Percentiles rank a stretch among this genome's conserved stretches.
Evolutionary conservation across 1,284 basidiomycete genomes (phyloP).

Genomic region (Leccinum laetum): DNA sequence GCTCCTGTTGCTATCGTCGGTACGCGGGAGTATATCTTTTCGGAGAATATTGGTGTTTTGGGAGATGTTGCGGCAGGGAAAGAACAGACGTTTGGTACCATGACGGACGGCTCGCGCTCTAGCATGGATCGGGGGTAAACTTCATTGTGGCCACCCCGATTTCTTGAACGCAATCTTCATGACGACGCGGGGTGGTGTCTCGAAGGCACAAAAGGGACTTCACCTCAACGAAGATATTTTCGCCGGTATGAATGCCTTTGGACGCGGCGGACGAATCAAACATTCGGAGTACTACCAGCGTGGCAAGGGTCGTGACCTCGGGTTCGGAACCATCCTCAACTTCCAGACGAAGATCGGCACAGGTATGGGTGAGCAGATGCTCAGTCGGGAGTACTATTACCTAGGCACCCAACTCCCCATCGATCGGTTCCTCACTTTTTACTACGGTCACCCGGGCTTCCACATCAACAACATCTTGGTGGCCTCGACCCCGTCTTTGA

Average conservation of each 20-base stretch:
- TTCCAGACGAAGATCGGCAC: conserved; percentile 99
- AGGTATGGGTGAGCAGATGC: conserved; percentile 99
- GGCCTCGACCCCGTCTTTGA: conserved; percentile 93
- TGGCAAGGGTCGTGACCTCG: conserved; percentile 99
- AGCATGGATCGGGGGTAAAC: conserved; percentile 97
- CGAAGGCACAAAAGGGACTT: conserved; percentile 98
- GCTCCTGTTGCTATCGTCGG: conserved; percentile 97
- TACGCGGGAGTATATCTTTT: conserved; percentile 99
- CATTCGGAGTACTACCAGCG: conserved; percentile 99
- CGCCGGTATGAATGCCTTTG: conserved; percentile 99
- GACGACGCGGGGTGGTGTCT: conserved; percentile 98
- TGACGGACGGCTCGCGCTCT: conserved; percentile 82
- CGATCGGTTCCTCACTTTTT: conserved; percentile 99
- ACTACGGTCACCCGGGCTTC: conserved; percentile 99
- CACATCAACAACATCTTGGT: conserved; percentile 99
- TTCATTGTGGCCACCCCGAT: conserved; percentile 99
- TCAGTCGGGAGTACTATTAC: conserved; percentile 99
- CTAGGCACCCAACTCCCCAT: conserved; percentile 97
- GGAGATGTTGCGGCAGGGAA: conserved; percentile 99
- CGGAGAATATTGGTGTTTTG: conserved; percentile 99
- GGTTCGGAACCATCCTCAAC: conserved; percentile 98
- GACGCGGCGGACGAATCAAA: conserved; percentile 98
- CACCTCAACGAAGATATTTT: conserved; percentile 99
- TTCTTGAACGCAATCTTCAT: conserved; percentile 99
- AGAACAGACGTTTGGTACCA: conserved; percentile 99